Evolutionary conservation across 2,329 filamentous ascomycete species (phyloP).

Genomic region (Clarireedia homoeocarpa): DNA sequence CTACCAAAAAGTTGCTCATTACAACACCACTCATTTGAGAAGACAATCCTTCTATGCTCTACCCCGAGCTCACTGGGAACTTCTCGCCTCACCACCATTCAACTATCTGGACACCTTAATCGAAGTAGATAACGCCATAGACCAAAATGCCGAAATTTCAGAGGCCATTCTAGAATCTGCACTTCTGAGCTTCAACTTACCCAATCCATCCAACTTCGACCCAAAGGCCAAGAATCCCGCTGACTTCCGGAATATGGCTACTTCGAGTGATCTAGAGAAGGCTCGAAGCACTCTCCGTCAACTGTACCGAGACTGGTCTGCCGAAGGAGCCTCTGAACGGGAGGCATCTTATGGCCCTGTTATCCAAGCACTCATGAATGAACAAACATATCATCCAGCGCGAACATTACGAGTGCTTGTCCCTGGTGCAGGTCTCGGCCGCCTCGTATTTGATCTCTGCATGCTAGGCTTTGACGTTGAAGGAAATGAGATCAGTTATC

Average conservation of each 20-base stretch:
- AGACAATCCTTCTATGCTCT: slow-evolving; percentile 91
- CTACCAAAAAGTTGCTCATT: slow-evolving; percentile 78
- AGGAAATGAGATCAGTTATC: slow-evolving; percentile 95
- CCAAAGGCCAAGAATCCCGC: slow-evolving; percentile 22
- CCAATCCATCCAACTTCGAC: slow-evolving; percentile 8
- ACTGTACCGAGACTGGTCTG: slow-evolving; percentile 91
- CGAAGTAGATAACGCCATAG: slow-evolving; percentile 78
- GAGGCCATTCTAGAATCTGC: slow-evolving; percentile 67
- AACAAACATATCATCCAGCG: slow-evolving; percentile 27
- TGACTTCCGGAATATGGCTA: slow-evolving; percentile 65
- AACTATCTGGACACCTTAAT: slow-evolving; percentile 72
- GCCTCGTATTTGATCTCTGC: slow-evolving; percentile 83
- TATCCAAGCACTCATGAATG: slow-evolving; percentile 51
- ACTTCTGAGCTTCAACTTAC: slow-evolving; percentile 56
- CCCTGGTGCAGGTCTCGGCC: slow-evolving; percentile 81
- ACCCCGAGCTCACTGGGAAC: slow-evolving; percentile 72
- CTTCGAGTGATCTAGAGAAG: slow-evolving; percentile 73
- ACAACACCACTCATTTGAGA: slow-evolving; percentile 83
- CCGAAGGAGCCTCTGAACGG: slow-evolving; percentile 66
- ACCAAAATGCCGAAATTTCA: slow-evolving; percentile 76
- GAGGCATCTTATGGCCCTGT: slow-evolving; percentile 71
- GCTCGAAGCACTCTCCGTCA: slow-evolving; percentile 87
- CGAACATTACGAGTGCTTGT: slow-evolving; percentile 55
- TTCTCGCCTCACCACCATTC: slow-evolving; percentile 76
- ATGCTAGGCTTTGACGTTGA: slow-evolving; percentile 65